Percentiles rank a stretch among this genome's conserved stretches.
Evolutionary conservation across 352 stramenopile genomes (phyloP).

Genomic region (Thalassiosira delicatula): DNA sequence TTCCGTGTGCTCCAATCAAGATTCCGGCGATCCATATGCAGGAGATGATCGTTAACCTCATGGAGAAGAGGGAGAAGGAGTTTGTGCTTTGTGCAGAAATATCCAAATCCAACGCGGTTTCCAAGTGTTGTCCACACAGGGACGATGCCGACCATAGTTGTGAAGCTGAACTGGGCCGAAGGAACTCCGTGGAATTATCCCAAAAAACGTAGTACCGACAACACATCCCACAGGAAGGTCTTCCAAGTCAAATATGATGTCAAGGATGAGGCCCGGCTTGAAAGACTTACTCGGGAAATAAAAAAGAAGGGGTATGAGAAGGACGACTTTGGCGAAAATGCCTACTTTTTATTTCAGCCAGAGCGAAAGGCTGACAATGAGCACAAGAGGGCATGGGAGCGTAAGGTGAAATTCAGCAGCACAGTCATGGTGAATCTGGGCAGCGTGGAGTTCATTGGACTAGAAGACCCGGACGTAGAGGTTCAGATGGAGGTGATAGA

Average conservation of each 20-base stretch:
- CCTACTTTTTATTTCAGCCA: conserved; percentile 4
- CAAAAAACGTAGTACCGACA: not conserved
- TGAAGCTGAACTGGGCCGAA: not conserved
- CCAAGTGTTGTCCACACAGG: not conserved
- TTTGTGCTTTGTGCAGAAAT: conserved; percentile 1
- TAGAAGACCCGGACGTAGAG: not conserved
- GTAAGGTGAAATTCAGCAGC: conserved; percentile 2
- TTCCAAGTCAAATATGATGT: not conserved
- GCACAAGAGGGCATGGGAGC: not conserved
- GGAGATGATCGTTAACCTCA: not conserved
- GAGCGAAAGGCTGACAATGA: not conserved
- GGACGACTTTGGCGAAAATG: not conserved
- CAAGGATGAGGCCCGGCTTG: not conserved
- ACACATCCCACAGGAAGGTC: not conserved
- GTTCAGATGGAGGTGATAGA: not conserved
- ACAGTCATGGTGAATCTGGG: not conserved
- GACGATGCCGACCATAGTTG: not conserved
- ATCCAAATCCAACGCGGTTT: not conserved
- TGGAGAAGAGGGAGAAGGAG: not conserved
- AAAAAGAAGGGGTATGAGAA: conserved; percentile 2
- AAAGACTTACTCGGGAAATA: not conserved
- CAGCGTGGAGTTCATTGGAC: not conserved
- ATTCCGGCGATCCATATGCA: not conserved
- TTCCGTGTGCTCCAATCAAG: not conserved
- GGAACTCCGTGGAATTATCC: not conserved